These are phyloP conservation scores for Thelonectria olida DNA, from an alignment of 2,329 filamentous ascomycete genomes.

Conservation along the genomic window DNA sequence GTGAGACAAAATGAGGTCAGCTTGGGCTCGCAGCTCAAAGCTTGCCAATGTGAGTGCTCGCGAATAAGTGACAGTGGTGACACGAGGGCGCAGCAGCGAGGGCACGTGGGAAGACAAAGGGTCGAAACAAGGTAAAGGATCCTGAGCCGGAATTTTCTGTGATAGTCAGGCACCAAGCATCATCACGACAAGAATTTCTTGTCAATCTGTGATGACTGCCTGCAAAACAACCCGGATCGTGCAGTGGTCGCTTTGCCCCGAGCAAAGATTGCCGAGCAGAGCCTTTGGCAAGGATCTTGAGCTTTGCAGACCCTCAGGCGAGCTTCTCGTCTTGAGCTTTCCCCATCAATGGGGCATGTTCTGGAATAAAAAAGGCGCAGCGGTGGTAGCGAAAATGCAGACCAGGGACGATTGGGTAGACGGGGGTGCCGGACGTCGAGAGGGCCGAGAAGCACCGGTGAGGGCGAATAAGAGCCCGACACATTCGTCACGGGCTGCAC, in stretches of 20 bases:
- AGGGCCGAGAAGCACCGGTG: slow-evolving; percentile 16
- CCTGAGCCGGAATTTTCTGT: slow-evolving; percentile 1
- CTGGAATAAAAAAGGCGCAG: slow-evolving; percentile 27
- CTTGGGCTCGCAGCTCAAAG: slow-evolving; percentile 17
- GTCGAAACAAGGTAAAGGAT: slow-evolving; percentile 13
- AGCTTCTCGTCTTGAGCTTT: slow-evolving; percentile 1
- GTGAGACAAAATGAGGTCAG: slow-evolving; percentile 37
- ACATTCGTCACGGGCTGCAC: slow-evolving; percentile 34
- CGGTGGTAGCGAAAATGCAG: slow-evolving; percentile 9
- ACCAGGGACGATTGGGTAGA: slow-evolving; percentile 28
- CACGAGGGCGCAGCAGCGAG: slow-evolving; percentile 11
- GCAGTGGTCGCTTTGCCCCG: slow-evolving; percentile 15
- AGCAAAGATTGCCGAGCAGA: slow-evolving; percentile 21
- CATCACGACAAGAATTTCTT: neutral
- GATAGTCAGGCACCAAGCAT: slow-evolving; percentile 27
- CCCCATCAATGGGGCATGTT: slow-evolving; percentile 15
- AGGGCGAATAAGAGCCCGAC: slow-evolving; percentile 34
- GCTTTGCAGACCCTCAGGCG: slow-evolving; percentile 8
- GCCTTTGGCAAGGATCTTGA: slow-evolving; percentile 2
- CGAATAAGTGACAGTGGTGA: slow-evolving; percentile 19
- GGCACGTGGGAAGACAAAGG: slow-evolving; percentile 1
- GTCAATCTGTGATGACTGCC: neutral
- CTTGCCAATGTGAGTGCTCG: slow-evolving; percentile 20
- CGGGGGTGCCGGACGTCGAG: slow-evolving; percentile 13
- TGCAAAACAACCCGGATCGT: neutral